These are phyloP conservation scores for Pythium chondricola DNA, from an alignment of 352 stramenopile genomes.

Conservation along the genomic window DNA sequence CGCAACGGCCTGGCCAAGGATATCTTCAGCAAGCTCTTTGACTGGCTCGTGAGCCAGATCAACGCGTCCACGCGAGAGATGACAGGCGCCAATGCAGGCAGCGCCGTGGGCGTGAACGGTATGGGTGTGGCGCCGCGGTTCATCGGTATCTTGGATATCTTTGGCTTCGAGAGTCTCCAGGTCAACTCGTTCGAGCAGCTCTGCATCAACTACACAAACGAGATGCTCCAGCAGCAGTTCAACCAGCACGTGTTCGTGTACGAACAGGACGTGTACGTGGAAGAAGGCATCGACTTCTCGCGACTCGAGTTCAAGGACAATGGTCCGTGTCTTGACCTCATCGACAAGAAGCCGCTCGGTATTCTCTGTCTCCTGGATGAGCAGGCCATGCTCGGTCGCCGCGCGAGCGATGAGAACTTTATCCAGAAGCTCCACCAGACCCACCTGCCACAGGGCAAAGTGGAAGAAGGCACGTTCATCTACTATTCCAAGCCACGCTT, in stretches of 20 bases:
- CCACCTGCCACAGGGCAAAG: constrained; percentile 72
- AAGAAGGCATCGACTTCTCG: constrained; percentile 93
- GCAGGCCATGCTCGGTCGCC: constrained; percentile 90
- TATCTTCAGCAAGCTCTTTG: constrained; percentile 95
- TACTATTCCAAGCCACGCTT: constrained; percentile 87
- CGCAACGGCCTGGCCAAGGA: constrained; percentile 95
- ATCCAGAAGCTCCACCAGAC: constrained; percentile 90
- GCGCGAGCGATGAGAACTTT: constrained; percentile 88
- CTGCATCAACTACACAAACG: constrained; percentile 96
- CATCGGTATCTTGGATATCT: constrained; percentile 97
- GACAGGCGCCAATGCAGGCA: constrained; percentile 13
- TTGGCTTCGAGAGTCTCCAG: constrained; percentile 95
- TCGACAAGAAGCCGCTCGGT: constrained; percentile 90
- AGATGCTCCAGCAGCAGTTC: constrained; percentile 94
- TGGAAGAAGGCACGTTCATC: constrained; percentile 61
- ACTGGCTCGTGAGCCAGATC: constrained; percentile 94
- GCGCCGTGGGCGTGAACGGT: constrained; percentile 11
- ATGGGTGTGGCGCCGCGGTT: constrained; percentile 48
- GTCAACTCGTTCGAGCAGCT: constrained; percentile 94
- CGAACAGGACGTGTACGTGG: constrained; percentile 96
- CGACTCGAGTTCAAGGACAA: constrained; percentile 92
- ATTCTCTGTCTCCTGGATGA: constrained; percentile 95
- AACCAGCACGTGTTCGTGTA: constrained; percentile 97
- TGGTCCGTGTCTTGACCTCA: constrained; percentile 88
- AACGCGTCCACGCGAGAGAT: constrained; percentile 88